Evolutionary conservation across 2,329 filamentous ascomycete genomes (phyloP).

Genomic region (Neurospora sp.): DNA sequence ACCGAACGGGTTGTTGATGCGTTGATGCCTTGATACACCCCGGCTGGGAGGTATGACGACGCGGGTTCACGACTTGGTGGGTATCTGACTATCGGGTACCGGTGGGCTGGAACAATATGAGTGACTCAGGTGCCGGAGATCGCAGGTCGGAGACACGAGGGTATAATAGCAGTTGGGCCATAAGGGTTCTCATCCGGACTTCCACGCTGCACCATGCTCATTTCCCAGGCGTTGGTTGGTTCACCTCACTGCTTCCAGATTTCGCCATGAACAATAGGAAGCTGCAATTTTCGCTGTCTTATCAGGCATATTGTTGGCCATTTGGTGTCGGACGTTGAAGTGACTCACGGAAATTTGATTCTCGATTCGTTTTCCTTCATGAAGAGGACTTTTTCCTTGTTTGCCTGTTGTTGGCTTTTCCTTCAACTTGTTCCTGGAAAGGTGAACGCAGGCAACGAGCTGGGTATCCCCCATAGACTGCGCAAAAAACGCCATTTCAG

Average conservation of each 20-base stretch:
- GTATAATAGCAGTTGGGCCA: not conserved
- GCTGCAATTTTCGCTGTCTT: not conserved
- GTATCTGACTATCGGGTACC: not conserved
- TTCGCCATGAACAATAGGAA: not conserved
- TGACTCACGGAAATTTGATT: not conserved
- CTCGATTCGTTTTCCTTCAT: not conserved
- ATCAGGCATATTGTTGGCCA: not conserved
- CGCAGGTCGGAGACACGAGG: not conserved
- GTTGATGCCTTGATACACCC: not conserved
- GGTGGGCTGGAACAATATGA: not conserved
- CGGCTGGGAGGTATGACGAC: not conserved
- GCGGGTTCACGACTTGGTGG: not conserved
- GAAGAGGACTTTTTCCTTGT: not conserved
- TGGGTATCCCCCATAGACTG: not conserved
- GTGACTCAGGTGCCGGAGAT: not conserved
- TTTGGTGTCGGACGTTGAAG: not conserved
- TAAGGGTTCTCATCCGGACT: not conserved
- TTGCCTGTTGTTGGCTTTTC: not conserved
- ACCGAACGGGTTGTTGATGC: not conserved
- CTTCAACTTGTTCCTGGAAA: not conserved
- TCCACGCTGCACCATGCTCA: not conserved
- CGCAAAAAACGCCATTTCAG: not conserved
- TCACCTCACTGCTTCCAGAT: not conserved
- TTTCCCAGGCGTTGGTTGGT: not conserved
- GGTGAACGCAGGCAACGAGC: not conserved